Evolutionary conservation across 225 moss, liverwort and hornwort species (phyloP).

Genomic region (Climacium dendroides): DNA sequence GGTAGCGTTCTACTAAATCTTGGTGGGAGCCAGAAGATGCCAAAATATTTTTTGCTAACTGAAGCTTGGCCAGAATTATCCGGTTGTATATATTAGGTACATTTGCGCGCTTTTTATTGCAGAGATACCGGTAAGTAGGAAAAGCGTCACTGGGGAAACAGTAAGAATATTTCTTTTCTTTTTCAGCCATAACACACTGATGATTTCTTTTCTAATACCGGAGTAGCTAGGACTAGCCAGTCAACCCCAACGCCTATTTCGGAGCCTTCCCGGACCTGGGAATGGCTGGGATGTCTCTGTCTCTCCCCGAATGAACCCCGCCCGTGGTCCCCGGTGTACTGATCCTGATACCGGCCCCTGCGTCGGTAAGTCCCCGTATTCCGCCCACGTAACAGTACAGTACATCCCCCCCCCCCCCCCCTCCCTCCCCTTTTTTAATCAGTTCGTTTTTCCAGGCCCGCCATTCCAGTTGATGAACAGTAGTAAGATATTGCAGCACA

Average conservation of each 20-base stretch:
- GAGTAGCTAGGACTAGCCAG: neutral
- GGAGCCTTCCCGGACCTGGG: neutral
- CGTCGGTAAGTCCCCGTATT: neutral
- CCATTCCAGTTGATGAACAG: no score
- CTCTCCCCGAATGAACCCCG: neutral
- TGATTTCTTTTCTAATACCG: neutral
- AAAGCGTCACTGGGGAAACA: neutral
- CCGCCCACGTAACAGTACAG: no score
- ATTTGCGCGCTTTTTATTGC: neutral
- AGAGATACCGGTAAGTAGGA: neutral
- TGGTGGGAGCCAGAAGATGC: neutral
- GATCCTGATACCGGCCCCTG: neutral
- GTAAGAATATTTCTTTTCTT: neutral
- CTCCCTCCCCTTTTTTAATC: neutral
- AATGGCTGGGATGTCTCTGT: neutral
- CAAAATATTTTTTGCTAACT: neutral
- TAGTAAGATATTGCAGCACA: neutral
- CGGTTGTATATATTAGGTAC: neutral
- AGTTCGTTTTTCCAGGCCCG: neutral
- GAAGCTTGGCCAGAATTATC: neutral
- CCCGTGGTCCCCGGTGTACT: neutral
- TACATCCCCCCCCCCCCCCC: no score
- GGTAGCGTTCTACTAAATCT: neutral
- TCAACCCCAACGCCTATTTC: neutral
- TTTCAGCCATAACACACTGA: neutral